A percentile compares a stretch with the other conserved stretches of the same genome.
Conservation (phyloP, 495 filamentous ascomycete species). For the Friedmanniomyces endolithicus region DNA sequence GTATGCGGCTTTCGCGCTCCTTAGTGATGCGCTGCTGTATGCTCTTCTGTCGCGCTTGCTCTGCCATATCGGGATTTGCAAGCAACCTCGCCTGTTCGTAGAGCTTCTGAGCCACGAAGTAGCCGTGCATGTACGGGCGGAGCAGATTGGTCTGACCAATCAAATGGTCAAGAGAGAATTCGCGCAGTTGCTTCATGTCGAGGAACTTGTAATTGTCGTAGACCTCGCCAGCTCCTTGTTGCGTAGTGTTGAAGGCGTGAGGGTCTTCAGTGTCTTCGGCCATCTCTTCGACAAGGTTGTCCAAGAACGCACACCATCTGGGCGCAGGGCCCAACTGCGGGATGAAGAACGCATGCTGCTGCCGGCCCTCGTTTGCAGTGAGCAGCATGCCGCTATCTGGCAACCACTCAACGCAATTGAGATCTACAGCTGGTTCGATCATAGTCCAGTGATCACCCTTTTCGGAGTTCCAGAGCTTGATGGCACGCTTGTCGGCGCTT, state of each 20-base stretch:
- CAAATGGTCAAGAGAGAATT: conserved; percentile 71
- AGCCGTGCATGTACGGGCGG: conserved; percentile 95
- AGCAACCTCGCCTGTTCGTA: conserved; percentile 93
- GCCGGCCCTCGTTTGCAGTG: conserved; percentile 87
- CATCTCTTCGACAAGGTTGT: conserved; percentile 97
- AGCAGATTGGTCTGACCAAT: conserved; percentile 76
- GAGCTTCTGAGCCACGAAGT: conserved; percentile 82
- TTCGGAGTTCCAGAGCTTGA: conserved; percentile 87
- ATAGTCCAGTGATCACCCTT: conserved; percentile 83
- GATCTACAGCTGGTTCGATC: conserved; percentile 84
- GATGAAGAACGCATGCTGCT: conserved; percentile 91
- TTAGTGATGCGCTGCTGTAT: conserved; percentile 89
- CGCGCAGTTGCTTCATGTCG: conserved; percentile 66
- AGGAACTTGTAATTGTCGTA: conserved; percentile 99
- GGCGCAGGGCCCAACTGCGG: conserved; percentile 87
- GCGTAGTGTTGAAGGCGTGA: conserved; percentile 39
- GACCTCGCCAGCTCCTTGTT: conserved; percentile 46
- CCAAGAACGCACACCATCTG: conserved; percentile 90
- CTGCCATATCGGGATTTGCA: conserved; percentile 80
- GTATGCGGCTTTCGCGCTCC: conserved; percentile 80
- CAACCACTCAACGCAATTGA: conserved; percentile 83
- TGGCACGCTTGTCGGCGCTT: conserved; percentile 83
- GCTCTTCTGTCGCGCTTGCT: conserved; percentile 74
- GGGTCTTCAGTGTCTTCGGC: conserved; percentile 67
- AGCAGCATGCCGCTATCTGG: conserved; percentile 81